These are phyloP conservation scores for Grammothele lineata DNA, from an alignment of 768 basidiomycete genomes.

Conservation along the genomic window DNA sequence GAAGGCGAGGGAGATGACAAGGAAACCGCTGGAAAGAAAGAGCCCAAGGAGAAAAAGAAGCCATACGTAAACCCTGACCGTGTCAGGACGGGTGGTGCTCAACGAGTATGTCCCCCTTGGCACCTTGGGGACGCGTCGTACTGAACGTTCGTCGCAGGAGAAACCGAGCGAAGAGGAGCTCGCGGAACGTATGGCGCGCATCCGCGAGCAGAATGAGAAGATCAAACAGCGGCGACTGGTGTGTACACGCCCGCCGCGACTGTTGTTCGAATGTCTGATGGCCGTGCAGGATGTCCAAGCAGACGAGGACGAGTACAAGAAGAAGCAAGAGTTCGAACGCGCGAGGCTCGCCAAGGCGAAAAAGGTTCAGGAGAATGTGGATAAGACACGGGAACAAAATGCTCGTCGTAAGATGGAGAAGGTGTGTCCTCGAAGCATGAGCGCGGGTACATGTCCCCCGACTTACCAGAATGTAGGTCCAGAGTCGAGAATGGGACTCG, in stretches of 20 bases:
- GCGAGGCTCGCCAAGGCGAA: slow-evolving; percentile 51
- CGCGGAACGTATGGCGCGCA: slow-evolving; percentile 62
- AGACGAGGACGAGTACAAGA: slow-evolving; percentile 74
- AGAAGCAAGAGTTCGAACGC: slow-evolving; percentile 63
- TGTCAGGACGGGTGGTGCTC: slow-evolving; percentile 76
- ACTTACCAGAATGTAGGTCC: slow-evolving; percentile 31
- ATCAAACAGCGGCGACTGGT: slow-evolving; percentile 69
- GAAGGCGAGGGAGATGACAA: neutral
- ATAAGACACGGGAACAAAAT: slow-evolving; percentile 72
- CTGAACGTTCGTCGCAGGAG: slow-evolving; percentile 39
- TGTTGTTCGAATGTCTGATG: neutral
- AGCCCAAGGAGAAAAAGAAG: slow-evolving; percentile 48
- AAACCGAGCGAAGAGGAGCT: slow-evolving; percentile 67
- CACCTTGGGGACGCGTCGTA: neutral
- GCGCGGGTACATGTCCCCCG: no score
- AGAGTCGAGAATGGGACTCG: slow-evolving; percentile 81
- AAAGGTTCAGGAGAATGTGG: slow-evolving; percentile 64
- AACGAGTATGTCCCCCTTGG: slow-evolving; percentile 51
- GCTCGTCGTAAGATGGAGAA: slow-evolving; percentile 82
- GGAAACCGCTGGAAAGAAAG: slow-evolving; percentile 10
- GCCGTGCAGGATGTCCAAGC: slow-evolving; percentile 65
- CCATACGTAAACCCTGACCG: slow-evolving; percentile 82
- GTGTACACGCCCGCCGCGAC: no score
- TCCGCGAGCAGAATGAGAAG: slow-evolving; percentile 69
- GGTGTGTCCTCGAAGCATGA: slow-evolving; percentile 6